Conservation (phyloP, 2,329 filamentous ascomycete genomes). For the Trichoderma polysporum region DNA sequence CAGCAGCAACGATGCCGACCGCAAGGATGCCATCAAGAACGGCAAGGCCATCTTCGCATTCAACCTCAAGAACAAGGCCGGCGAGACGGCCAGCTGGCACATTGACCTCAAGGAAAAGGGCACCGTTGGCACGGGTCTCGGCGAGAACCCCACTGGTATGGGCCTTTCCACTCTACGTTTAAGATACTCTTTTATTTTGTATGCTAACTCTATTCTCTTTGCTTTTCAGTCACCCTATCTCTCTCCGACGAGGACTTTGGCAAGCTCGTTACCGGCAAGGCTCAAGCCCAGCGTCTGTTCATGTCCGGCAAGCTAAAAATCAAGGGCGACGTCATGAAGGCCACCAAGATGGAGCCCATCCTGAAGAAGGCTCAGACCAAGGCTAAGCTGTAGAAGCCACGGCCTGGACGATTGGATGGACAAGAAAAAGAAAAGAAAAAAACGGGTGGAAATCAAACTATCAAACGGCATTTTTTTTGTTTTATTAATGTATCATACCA, state of each 20-base stretch:
- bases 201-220: background rate
- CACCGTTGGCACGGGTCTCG: slow-evolving; percentile 72
- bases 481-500: slow-evolving; percentile 18
- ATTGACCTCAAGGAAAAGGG: slow-evolving; percentile 94
- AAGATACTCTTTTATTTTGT: slow-evolving; percentile 17
- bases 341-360: slow-evolving; percentile 92
- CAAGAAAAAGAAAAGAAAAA: background rate
- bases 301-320: slow-evolving; percentile 99
- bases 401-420: background rate
- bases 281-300: slow-evolving; percentile 91
- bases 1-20: slow-evolving; percentile 64
- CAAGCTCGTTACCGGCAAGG: slow-evolving; percentile 79
- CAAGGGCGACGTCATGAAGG: slow-evolving; percentile 98
- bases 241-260: slow-evolving; percentile 86
- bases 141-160: slow-evolving; percentile 80
- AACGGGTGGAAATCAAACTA: background rate
- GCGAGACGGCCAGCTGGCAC: slow-evolving; percentile 84
- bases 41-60: slow-evolving; percentile 88
- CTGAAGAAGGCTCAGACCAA: slow-evolving; percentile 83
- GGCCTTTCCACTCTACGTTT: background rate
- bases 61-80: slow-evolving; percentile 81
- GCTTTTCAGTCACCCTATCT: slow-evolving; percentile 70
- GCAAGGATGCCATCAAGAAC: slow-evolving; percentile 85
- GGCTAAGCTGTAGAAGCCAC: slow-evolving; percentile 70
- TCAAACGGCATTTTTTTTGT: slow-evolving; percentile 1